phyloP scores from a whole-genome alignment of 2,329 filamentous ascomycete species.

The Alternaria longipes region DNA sequence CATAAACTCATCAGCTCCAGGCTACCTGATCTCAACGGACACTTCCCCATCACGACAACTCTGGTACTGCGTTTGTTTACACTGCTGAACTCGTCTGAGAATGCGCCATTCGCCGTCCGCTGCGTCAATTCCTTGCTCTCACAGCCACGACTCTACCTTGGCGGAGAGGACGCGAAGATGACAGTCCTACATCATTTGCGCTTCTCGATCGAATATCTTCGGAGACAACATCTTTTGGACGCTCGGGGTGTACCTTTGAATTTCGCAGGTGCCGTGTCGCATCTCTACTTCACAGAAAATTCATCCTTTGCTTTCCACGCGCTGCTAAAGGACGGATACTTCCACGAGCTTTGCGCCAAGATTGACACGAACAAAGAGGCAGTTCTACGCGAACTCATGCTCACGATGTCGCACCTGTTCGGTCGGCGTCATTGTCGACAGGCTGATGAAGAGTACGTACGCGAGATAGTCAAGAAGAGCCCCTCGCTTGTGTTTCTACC shows the following conservation, averaged over 20 bases:
- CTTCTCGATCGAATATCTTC: conserved; percentile 82
- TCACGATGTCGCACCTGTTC: conserved; percentile 77
- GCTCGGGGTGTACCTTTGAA: conserved; percentile 71
- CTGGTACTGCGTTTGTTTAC: conserved; percentile 74
- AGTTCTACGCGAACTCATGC: conserved; percentile 68
- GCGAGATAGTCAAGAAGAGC: conserved; percentile 63
- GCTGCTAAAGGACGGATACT: conserved; percentile 75
- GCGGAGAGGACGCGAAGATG: conserved; percentile 72
- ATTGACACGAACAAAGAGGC: conserved; percentile 61
- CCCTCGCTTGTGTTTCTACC: conserved; percentile 74
- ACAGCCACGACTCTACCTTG: conserved; percentile 74
- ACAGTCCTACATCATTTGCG: conserved; percentile 78
- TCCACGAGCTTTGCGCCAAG: conserved; percentile 69
- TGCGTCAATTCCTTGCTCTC: conserved; percentile 74
- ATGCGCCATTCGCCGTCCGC: conserved; percentile 68
- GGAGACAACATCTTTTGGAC: conserved; percentile 72
- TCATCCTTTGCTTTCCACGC: conserved; percentile 80
- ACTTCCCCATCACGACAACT: conserved; percentile 80
- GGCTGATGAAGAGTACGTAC: conserved; percentile 58
- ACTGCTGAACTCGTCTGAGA: conserved; percentile 71
- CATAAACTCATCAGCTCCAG: conserved; percentile 76
- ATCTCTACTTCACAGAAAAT: conserved; percentile 81
- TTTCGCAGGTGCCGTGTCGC: conserved; percentile 74
- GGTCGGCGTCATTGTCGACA: conserved; percentile 64
- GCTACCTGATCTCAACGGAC: conserved; percentile 76